Conservation (phyloP, 2,329 filamentous ascomycete genomes). For the Aspergillus spinulosporus region DNA sequence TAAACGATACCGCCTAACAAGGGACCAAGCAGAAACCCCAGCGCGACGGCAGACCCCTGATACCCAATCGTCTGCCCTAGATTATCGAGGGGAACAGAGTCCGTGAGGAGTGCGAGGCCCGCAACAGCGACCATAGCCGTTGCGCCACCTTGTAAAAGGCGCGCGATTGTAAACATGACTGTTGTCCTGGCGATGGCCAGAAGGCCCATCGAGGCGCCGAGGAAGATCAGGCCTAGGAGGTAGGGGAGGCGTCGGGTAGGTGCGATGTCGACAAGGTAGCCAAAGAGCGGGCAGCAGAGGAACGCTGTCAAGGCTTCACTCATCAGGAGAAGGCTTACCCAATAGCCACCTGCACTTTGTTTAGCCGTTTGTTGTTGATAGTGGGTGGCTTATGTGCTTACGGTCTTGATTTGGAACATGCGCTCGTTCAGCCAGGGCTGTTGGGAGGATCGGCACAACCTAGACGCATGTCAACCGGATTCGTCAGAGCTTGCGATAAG, state of each 20-base stretch:
- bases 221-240: constrained; percentile 54
- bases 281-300: constrained; percentile 31
- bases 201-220: constrained; percentile 57
- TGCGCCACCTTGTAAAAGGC: constrained; percentile 59
- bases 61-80: constrained; percentile 63
- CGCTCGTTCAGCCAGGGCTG: constrained; percentile 28
- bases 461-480: constrained; percentile 9
- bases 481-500: background rate
- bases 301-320: constrained; percentile 30
- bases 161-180: constrained; percentile 51
- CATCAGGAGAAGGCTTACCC: constrained; percentile 34
- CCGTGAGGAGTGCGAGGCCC: constrained; percentile 59
- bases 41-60: constrained; percentile 56
- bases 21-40: constrained; percentile 59
- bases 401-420: constrained; percentile 27
- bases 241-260: constrained; percentile 58
- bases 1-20: constrained; percentile 63
- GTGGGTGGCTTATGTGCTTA: too few species aligned
- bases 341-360: constrained; percentile 26
- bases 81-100: constrained; percentile 58
- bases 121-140: constrained; percentile 62
- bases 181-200: constrained; percentile 54
- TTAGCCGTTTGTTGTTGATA: background rate
- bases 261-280: constrained; percentile 30
- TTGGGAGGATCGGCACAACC: constrained; percentile 36